Evolutionary conservation across 495 filamentous ascomycete species (phyloP).

Genomic region (Aspergillus taichungensis): DNA sequence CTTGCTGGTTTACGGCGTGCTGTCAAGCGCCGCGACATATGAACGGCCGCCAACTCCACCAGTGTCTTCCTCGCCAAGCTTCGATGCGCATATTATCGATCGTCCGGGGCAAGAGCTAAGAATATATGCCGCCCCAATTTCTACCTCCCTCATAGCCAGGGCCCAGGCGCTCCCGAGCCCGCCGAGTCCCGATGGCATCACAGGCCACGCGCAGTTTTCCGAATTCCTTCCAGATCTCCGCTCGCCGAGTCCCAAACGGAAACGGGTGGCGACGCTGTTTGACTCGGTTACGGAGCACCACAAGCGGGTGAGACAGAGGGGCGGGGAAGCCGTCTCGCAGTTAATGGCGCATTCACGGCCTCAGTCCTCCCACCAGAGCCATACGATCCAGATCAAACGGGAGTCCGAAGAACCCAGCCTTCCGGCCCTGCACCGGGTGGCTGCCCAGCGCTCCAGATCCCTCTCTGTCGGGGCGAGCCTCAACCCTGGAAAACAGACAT

Average conservation of each 20-base stretch:
- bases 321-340: slow-evolving; percentile 47
- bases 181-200: slow-evolving; percentile 11
- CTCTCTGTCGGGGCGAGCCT: slow-evolving; percentile 30
- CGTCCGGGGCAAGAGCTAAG: slow-evolving; percentile 20
- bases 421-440: slow-evolving; percentile 24
- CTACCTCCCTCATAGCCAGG: slow-evolving; percentile 23
- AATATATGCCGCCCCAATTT: slow-evolving; percentile 35
- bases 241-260: slow-evolving; percentile 44
- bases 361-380: slow-evolving; percentile 27
- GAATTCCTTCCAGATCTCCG: slow-evolving; percentile 35
- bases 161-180: slow-evolving; percentile 27
- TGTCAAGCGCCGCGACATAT: slow-evolving; percentile 22
- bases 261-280: slow-evolving; percentile 46
- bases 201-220: slow-evolving; percentile 16
- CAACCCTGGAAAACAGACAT: slow-evolving; percentile 13
- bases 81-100: slow-evolving; percentile 5
- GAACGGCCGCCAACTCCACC: slow-evolving; percentile 40
- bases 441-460: slow-evolving; percentile 27
- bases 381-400: slow-evolving; percentile 28
- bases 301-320: slow-evolving; percentile 43
- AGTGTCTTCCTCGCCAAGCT: slow-evolving; percentile 31
- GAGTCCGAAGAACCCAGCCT: slow-evolving; percentile 32
- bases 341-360: slow-evolving; percentile 40
- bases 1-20: slow-evolving; percentile 45
- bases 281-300: slow-evolving; percentile 51